Evolutionary conservation across 1,284 basidiomycete species (phyloP).

Genomic region (Cryptococcus sp.): DNA sequence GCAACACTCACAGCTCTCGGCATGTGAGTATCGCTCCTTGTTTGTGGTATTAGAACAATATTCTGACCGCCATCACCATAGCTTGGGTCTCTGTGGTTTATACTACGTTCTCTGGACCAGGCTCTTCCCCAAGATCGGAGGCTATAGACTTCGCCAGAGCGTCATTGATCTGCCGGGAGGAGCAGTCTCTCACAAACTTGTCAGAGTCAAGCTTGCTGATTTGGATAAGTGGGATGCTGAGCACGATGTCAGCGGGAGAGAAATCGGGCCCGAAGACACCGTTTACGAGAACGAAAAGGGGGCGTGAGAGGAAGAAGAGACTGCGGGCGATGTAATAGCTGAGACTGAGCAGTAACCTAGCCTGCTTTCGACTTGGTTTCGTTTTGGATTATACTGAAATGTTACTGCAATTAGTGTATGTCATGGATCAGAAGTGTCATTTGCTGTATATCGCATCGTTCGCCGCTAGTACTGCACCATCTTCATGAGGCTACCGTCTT

Average conservation of each 20-base stretch:
- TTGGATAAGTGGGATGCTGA: slow-evolving; percentile 21
- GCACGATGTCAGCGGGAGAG: slow-evolving; percentile 16
- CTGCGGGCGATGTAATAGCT: too few species aligned
- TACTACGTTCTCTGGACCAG: slow-evolving; percentile 49
- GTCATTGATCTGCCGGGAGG: slow-evolving; percentile 40
- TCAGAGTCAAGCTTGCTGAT: slow-evolving; percentile 20
- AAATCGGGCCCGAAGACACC: too few species aligned
- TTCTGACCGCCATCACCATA: neutral
- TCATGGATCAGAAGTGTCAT: too few species aligned
- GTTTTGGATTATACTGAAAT: too few species aligned
- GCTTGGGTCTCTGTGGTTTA: slow-evolving; percentile 33
- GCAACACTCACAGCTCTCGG: slow-evolving; percentile 37
- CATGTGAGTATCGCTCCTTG: slow-evolving; percentile 21
- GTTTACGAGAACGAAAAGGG: too few species aligned
- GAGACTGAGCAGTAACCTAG: too few species aligned
- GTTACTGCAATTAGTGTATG: too few species aligned
- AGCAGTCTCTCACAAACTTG: slow-evolving; percentile 19
- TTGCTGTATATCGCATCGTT: too few species aligned
- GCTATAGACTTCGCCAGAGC: slow-evolving; percentile 44
- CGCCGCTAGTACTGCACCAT: too few species aligned
- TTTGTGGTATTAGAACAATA: neutral
- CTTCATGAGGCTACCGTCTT: too few species aligned
- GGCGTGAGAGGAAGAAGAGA: too few species aligned
- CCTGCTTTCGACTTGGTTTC: too few species aligned
- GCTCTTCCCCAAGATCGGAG: slow-evolving; percentile 38